A percentile compares a stretch with the other conserved stretches of the same genome.
Evolutionary conservation across 1,139 yeast genomes (phyloP).

Genomic region (Yamadazyma oceani): DNA sequence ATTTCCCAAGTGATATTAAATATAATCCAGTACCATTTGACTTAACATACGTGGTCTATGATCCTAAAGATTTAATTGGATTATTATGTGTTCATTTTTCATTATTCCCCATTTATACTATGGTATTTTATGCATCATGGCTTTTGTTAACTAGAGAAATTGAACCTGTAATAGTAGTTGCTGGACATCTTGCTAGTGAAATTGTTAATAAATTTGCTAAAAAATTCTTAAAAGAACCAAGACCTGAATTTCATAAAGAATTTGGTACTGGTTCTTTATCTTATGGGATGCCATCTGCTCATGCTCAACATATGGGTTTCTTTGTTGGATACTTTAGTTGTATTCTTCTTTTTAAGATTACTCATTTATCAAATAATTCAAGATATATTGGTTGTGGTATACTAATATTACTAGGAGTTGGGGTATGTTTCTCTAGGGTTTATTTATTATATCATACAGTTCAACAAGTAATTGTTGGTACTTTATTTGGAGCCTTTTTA

Average conservation of each 20-base stretch:
- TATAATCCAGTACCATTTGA: conserved; percentile 53
- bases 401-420: conserved; percentile 30
- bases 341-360: conserved; percentile 30
- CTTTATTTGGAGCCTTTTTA: conserved; percentile 55
- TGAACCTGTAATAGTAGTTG: conserved; percentile 80
- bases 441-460: conserved; percentile 75
- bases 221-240: conserved; percentile 60
- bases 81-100: conserved; percentile 69
- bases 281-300: conserved; percentile 98
- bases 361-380: conserved; percentile 20
- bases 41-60: conserved; percentile 78
- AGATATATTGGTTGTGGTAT: conserved; percentile 23
- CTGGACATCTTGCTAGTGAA: conserved; percentile 84
- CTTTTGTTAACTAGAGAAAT: conserved; percentile 78
- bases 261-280: conserved; percentile 53
- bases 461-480: conserved; percentile 75
- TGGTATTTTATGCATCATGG: conserved; percentile 83
- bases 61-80: conserved; percentile 64
- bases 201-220: conserved; percentile 69
- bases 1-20: conserved; percentile 20
- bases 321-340: conserved; percentile 65
- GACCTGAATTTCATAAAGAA: conserved; percentile 66
- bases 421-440: conserved; percentile 74
- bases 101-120: conserved; percentile 75
- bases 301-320: conserved; percentile 93